Conservation (phyloP, 1,284 basidiomycete genomes). For the Ganoderma lucidum region DNA sequence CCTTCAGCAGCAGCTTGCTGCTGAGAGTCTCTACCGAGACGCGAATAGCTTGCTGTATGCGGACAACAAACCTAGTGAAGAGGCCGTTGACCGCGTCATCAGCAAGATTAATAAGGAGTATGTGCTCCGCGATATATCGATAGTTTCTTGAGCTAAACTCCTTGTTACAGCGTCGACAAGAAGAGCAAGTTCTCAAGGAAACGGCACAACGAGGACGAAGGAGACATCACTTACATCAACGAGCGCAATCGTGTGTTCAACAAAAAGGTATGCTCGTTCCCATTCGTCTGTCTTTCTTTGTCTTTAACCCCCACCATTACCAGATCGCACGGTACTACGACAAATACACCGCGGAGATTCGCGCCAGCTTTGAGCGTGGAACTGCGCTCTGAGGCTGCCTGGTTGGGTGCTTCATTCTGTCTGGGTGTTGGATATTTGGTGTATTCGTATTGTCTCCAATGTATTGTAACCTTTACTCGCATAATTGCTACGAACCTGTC, state of each 20-base stretch:
- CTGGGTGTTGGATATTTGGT: constrained; percentile 5
- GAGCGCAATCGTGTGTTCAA: constrained; percentile 98
- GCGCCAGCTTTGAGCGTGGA: constrained; percentile 95
- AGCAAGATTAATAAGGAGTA: constrained; percentile 94
- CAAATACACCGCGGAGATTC: constrained; percentile 95
- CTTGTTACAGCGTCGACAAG: constrained; percentile 75
- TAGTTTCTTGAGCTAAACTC: not conserved
- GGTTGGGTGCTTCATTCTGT: not conserved
- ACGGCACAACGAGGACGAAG: constrained; percentile 89
- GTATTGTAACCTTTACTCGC: not conserved
- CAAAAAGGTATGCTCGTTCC: constrained; percentile 79
- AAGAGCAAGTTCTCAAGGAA: constrained; percentile 89
- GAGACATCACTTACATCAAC: constrained; percentile 99
- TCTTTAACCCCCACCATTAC: constrained; percentile 12
- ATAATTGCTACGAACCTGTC: not conserved
- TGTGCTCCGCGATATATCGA: constrained; percentile 45
- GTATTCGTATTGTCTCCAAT: constrained; percentile 10
- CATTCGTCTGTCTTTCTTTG: not conserved
- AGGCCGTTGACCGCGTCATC: constrained; percentile 93
- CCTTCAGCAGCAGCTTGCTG: constrained; percentile 71
- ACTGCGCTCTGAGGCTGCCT: constrained; percentile 73
- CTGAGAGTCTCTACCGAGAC: constrained; percentile 88
- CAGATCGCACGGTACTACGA: constrained; percentile 97
- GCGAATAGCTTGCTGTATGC: constrained; percentile 92
- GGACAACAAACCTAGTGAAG: constrained; percentile 93